Conservation (phyloP, 768 basidiomycete species). For the Tricholoma furcatifolium region DNA sequence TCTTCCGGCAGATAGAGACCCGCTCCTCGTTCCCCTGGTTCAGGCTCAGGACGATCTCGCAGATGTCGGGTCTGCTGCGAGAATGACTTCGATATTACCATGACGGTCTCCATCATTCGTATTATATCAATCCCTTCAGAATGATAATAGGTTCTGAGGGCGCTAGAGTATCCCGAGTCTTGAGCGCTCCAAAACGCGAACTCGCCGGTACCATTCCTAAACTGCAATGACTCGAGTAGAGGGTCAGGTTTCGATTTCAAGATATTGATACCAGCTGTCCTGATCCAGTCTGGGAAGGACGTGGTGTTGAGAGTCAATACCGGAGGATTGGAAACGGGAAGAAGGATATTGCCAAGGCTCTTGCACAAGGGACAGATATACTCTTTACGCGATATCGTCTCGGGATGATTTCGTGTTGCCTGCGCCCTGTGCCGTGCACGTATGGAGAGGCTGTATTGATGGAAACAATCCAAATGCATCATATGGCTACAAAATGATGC, state of each 20-base stretch:
- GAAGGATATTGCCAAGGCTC: slow-evolving; percentile 89
- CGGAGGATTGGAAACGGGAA: slow-evolving; percentile 68
- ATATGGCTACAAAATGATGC: slow-evolving; percentile 91
- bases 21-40: slow-evolving; percentile 70
- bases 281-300: slow-evolving; percentile 87
- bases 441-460: slow-evolving; percentile 83
- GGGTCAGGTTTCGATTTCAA: slow-evolving; percentile 80
- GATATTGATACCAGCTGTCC: slow-evolving; percentile 85
- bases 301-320: slow-evolving; percentile 50
- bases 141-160: slow-evolving; percentile 50
- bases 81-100: slow-evolving; percentile 72
- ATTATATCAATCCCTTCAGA: slow-evolving; percentile 56
- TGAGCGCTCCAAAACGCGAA: slow-evolving; percentile 89
- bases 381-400: slow-evolving; percentile 90
- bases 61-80: slow-evolving; percentile 86
- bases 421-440: slow-evolving; percentile 86
- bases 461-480: slow-evolving; percentile 97
- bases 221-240: slow-evolving; percentile 68
- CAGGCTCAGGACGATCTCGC: slow-evolving; percentile 73
- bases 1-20: slow-evolving; percentile 94
- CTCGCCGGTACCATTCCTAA: slow-evolving; percentile 79
- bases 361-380: slow-evolving; percentile 98
- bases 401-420: slow-evolving; percentile 90
- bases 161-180: slow-evolving; percentile 64
- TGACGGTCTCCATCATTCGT: slow-evolving; percentile 87